Conservation (phyloP, 306 rosid genomes). For the Ammopiptanthus mongolicus region DNA sequence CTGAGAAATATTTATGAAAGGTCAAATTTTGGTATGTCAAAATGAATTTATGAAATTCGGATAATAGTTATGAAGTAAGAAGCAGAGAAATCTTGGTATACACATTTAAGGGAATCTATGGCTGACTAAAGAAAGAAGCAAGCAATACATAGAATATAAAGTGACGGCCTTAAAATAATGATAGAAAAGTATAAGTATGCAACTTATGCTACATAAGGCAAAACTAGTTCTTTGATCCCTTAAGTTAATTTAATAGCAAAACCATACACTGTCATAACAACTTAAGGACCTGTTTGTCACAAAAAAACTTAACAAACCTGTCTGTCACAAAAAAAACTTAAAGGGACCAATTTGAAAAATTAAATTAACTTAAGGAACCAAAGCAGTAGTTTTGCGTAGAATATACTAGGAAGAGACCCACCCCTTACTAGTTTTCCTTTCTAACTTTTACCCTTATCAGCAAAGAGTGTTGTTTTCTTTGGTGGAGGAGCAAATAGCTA, state of each 20-base stretch:
- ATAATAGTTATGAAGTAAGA: neutral
- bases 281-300: too few relatives aligned
- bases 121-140: neutral
- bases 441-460: neutral
- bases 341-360: too few relatives aligned
- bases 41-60: neutral
- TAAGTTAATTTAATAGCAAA: too few relatives aligned
- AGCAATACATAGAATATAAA: neutral
- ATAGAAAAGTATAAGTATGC: neutral
- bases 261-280: too few relatives aligned
- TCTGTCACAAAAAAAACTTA: too few relatives aligned
- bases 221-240: too few relatives aligned
- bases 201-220: neutral
- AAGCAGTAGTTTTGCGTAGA: too few relatives aligned
- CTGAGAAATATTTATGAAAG: slow-evolving; percentile 37
- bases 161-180: neutral
- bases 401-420: neutral
- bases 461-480: neutral
- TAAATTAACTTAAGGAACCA: too few relatives aligned
- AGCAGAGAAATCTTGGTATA: neutral
- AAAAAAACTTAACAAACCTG: too few relatives aligned
- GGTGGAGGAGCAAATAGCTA: neutral
- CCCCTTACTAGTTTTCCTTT: neutral
- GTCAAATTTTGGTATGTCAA: slow-evolving; percentile 19
- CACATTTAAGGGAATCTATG: neutral